Percentiles rank a stretch among this genome's conserved stretches.
Conservation (phyloP, 1,284 basidiomycete species). For the Polyporus tsugae region DNA sequence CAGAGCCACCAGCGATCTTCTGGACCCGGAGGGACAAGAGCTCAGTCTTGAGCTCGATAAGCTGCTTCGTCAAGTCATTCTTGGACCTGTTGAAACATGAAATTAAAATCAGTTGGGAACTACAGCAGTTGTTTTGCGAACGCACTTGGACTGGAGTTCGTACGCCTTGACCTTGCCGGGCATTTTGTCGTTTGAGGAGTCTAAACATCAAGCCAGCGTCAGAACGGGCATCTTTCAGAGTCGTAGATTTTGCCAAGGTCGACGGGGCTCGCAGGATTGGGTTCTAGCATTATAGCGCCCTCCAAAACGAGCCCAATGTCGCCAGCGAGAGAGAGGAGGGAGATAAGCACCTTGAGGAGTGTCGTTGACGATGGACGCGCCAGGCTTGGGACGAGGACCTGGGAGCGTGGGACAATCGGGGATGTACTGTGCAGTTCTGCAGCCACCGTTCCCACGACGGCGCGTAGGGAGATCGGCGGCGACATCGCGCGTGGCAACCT, state of each 20-base stretch:
- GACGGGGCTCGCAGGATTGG: slow-evolving; percentile 8
- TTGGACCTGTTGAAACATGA: slow-evolving; percentile 77
- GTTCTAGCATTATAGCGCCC: slow-evolving; percentile 23
- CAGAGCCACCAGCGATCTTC: slow-evolving; percentile 97
- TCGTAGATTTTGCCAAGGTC: background rate
- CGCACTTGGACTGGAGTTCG: slow-evolving; percentile 98
- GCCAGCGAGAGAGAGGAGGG: slow-evolving; percentile 15
- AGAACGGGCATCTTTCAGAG: slow-evolving; percentile 20
- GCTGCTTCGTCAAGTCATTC: slow-evolving; percentile 96
- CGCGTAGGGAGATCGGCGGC: slow-evolving; percentile 25
- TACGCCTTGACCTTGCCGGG: slow-evolving; percentile 94
- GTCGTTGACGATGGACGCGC: slow-evolving; percentile 43
- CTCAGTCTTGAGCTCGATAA: slow-evolving; percentile 96
- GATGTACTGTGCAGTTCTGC: slow-evolving; percentile 40
- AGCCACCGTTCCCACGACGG: slow-evolving; percentile 42
- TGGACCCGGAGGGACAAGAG: slow-evolving; percentile 94
- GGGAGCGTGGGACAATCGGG: slow-evolving; percentile 41
- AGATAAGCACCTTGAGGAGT: slow-evolving; percentile 46
- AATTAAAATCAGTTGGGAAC: slow-evolving; percentile 4
- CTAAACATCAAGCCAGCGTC: slow-evolving; percentile 29
- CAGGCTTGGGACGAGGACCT: slow-evolving; percentile 37
- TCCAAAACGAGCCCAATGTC: slow-evolving; percentile 17
- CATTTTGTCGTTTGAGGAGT: slow-evolving; percentile 59
- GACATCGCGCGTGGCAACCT: slow-evolving; percentile 28
- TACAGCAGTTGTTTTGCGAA: slow-evolving; percentile 15